phyloP scores from a whole-genome alignment of 345 rosid genomes.

The Linum trigynum region DNA sequence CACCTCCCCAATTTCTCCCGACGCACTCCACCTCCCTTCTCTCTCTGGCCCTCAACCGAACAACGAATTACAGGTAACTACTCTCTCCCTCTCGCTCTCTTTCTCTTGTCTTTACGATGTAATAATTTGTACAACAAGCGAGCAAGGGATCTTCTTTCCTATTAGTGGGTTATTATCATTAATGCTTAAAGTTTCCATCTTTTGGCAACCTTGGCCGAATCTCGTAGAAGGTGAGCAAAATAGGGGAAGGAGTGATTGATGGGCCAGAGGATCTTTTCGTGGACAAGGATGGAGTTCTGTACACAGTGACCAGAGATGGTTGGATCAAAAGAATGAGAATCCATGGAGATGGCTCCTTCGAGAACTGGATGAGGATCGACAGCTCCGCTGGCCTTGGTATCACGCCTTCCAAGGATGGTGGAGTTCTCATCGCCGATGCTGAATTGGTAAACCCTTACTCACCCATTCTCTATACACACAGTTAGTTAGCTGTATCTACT shows the following conservation, averaged over 20 bases:
- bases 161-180: too few relatives aligned
- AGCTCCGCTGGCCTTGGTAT: slow-evolving; percentile 35
- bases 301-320: slow-evolving; percentile 38
- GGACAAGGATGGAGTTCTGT: slow-evolving; percentile 32
- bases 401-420: slow-evolving; percentile 23
- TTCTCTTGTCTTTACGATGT: neutral
- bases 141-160: too few relatives aligned
- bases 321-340: slow-evolving; percentile 38
- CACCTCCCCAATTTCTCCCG: slow-evolving; percentile 42
- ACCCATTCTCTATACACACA: neutral
- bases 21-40: slow-evolving; percentile 19
- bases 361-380: slow-evolving; percentile 33
- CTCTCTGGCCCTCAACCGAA: slow-evolving; percentile 25
- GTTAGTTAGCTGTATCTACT: too few relatives aligned
- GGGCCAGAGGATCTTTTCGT: slow-evolving; percentile 33
- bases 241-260: slow-evolving; percentile 38
- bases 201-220: neutral
- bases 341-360: slow-evolving; percentile 30
- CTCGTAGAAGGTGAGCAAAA: slow-evolving; percentile 23
- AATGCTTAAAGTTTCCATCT: neutral
- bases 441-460: slow-evolving; percentile 17
- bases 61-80: slow-evolving; percentile 30
- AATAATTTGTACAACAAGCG: too few relatives aligned
- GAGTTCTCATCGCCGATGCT: slow-evolving; percentile 32
- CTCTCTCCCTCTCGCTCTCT: neutral